Evolutionary conservation across 148 eudicot species (phyloP).

Genomic region (Rhododendron simsii): DNA sequence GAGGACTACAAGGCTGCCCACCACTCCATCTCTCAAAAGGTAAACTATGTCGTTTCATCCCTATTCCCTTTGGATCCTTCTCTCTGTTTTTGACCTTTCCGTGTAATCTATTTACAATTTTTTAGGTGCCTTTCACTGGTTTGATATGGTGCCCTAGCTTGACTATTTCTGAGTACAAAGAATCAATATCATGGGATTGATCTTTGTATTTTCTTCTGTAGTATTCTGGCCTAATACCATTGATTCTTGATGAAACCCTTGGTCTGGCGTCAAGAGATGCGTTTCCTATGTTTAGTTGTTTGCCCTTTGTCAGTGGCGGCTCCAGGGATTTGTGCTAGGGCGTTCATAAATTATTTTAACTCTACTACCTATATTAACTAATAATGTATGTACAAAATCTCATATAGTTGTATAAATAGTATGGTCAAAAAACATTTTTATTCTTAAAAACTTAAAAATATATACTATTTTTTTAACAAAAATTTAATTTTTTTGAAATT

Average conservation of each 20-base stretch:
- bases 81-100: not conserved
- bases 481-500: no score
- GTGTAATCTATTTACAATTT: not conserved
- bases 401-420: no score
- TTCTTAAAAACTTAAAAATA: no score
- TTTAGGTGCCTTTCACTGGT: not conserved
- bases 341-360: no score
- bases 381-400: no score
- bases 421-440: no score
- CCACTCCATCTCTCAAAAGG: constrained; percentile 49
- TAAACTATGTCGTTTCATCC: not conserved
- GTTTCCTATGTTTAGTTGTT: not conserved
- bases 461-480: no score
- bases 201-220: not conserved
- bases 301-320: not conserved
- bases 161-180: not conserved
- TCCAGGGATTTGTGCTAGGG: no score
- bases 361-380: no score
- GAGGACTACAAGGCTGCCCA: constrained; percentile 56
- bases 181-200: not conserved
- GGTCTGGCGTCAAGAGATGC: not conserved
- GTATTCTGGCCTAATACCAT: not conserved
- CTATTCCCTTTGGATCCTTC: not conserved
- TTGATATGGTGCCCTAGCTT: not conserved
- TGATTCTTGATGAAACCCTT: not conserved